A percentile compares a stretch with the other conserved stretches of the same genome.
These are phyloP conservation scores for Tricholoma terreum DNA, from an alignment of 768 basidiomycete genomes.

Conservation along the genomic window DNA sequence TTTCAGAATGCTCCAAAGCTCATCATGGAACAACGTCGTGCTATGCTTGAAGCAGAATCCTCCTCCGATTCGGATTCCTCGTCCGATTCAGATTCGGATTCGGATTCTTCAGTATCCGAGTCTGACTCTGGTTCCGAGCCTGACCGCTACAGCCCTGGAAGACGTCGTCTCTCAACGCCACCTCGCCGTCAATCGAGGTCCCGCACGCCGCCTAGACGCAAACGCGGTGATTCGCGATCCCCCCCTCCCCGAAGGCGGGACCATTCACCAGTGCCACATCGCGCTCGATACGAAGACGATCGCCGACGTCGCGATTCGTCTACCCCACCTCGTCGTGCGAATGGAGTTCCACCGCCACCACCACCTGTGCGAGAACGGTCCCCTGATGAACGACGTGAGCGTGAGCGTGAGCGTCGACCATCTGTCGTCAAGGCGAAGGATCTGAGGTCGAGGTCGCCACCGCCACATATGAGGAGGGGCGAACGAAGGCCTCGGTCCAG, in stretches of 20 bases:
- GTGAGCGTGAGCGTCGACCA: slow-evolving; percentile 5
- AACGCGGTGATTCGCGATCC: slow-evolving; percentile 17
- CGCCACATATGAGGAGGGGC: slow-evolving; percentile 20
- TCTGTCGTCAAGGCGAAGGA: neutral
- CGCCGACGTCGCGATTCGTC: slow-evolving; percentile 9
- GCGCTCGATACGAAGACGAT: slow-evolving; percentile 9
- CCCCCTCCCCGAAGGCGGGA: slow-evolving; percentile 19
- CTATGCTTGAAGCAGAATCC: slow-evolving; percentile 72
- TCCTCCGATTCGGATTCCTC: slow-evolving; percentile 35
- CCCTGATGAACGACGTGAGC: slow-evolving; percentile 9
- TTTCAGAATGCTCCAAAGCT: slow-evolving; percentile 83
- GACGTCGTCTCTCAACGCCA: slow-evolving; percentile 25
- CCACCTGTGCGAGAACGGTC: slow-evolving; percentile 2
- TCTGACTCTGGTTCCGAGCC: slow-evolving; percentile 24
- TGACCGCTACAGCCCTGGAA: slow-evolving; percentile 21
- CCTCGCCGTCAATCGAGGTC: slow-evolving; percentile 21
- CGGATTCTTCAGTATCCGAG: slow-evolving; percentile 31
- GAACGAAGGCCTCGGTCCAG: slow-evolving; percentile 21
- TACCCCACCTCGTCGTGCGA: slow-evolving; percentile 13
- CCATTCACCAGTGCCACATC: slow-evolving; percentile 24
- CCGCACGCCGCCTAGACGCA: slow-evolving; percentile 3
- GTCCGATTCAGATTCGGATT: slow-evolving; percentile 39
- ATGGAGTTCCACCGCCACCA: neutral
- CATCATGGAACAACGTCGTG: slow-evolving; percentile 92
- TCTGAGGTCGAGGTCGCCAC: slow-evolving; percentile 16